Base-by-base conservation (phyloP, 306 rosid species). In the Purshia tridentata region DNA sequence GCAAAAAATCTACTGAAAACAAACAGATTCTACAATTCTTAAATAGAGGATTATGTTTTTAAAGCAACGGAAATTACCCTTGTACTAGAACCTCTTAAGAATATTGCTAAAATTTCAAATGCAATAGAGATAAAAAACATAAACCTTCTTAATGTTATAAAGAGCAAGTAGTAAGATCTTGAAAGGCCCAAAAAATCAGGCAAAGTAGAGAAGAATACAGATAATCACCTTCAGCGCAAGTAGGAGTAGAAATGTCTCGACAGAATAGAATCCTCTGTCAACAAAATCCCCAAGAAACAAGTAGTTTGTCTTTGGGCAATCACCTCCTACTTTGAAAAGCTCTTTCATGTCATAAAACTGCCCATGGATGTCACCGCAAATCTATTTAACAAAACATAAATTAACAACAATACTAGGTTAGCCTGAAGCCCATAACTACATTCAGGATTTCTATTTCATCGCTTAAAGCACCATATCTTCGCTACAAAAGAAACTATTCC, bases 321-420 rank as follows among this genome's bases (percentile, higher is more conserved):
- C 99, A 18, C 96, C 97, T 83, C 99, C 99, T 8, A 95, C 99
- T 88, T 86, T 95, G 86, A 95, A 95, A 81, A 95, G 99, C 90
- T 95, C 99, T 74, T 91, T 95, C 99, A 91, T 87, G 77, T 95
- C 99, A 73, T 95, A 95, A 82, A 95, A 95, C 76, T 95, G 99
- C 59, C 99, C 98, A 48, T 95, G 99, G 75, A 95, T 95, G 88
- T 92, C 99, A 18, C 99, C 99, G 41, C 99, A 95, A 78, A 95
- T 95, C 99, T 95, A 85, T 18, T 53, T 20, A 5, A 66, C 68
- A 44, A n/a, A 51, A 23, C 23, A n/a, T 7, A 52, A 6, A 22
- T n/a, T 11, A 49, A 60, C 72, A 73, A 74, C 22, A 42, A 42
- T n/a, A 67, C 65, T 12, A 8, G 7, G 62, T 73, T 44, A 77